Evolutionary conservation across 371 early-diverging fungal genomes (phyloP), one percentile per base, ranked within the genome.

Genomic region (Actinomucor elegans): DNA sequence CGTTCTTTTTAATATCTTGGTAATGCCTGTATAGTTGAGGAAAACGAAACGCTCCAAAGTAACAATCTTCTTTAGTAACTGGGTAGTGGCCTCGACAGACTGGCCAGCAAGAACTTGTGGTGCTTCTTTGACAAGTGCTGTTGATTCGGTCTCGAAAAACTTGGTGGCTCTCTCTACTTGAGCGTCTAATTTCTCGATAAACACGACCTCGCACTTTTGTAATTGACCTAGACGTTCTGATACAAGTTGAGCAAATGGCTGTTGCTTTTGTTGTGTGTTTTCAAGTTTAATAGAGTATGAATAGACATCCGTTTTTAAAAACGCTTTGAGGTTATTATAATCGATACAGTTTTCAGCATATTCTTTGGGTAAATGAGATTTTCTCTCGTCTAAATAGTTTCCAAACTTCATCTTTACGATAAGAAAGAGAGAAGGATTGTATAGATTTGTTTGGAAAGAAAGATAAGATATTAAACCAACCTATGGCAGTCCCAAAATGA

Each of bases 351-450:
- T 57, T 8, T 60, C 56, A 41, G 76, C 78, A 80, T 87, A 90
- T 5, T 73, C 72, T 32, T 28, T 60, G 0, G 90, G 88, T 15
- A 89, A 70, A 44, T 77, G 74, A 15, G 52, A 59, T 55, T 79
- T 82, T 40, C 86, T 77, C 71, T 87, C 88, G 18, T 72, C 64
- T 34, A 87, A 75, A 59, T 85, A 88, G 41, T 79, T 80, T 31
- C 88, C 90, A 74, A 87, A 90, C 72, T 90, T 90, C 91, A 90
- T 90, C 4, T 14, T 48, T 34, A 33, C 17, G 23, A 28, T 18
- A 29, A 11, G 21, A 26, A 27, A 29, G 41, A 38, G 35, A 20
- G n/a, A n/a, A 40, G 32, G 4, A 28, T 27, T 27, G 18, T 29
- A 41, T 20, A 32, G 42, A 31, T 31, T 17, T n/a, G 24, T 28